phyloP scores from a whole-genome alignment of 2,329 filamentous ascomycete species.

The Zasmidium citrigriseum region DNA sequence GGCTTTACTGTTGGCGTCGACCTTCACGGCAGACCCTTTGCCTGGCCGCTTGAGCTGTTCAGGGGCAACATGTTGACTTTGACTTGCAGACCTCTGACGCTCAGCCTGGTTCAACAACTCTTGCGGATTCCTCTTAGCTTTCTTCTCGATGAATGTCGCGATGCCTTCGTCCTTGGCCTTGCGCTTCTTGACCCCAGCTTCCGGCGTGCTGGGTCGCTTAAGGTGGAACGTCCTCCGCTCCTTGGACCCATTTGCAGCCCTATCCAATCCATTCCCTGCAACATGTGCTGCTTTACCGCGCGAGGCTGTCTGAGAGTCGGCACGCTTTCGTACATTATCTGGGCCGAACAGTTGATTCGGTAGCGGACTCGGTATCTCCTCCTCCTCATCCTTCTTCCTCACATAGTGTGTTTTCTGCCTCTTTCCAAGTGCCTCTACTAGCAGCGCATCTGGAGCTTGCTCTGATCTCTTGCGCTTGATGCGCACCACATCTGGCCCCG shows the following conservation, averaged over 20 bases:
- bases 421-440: conserved; percentile 30
- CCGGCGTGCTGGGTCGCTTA: conserved; percentile 19
- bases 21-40: conserved; percentile 21
- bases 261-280: conserved; percentile 17
- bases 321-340: conserved; percentile 6
- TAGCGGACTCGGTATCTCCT: not conserved
- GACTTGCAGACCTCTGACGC: conserved; percentile 8
- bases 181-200: conserved; percentile 13
- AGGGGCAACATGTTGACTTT: not conserved
- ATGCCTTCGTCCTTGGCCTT: conserved; percentile 24
- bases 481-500: conserved; percentile 27
- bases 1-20: not conserved
- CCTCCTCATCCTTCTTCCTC: conserved; percentile 15
- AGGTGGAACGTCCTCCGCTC: conserved; percentile 26
- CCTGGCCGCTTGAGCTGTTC: conserved; percentile 26
- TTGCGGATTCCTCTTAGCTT: conserved; percentile 15
- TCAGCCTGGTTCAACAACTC: conserved; percentile 10
- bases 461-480: conserved; percentile 33
- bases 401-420: conserved; percentile 24
- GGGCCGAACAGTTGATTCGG: conserved; percentile 13
- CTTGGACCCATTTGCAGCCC: conserved; percentile 6
- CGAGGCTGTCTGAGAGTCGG: not conserved
- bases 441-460: conserved; percentile 27
- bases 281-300: conserved; percentile 10
- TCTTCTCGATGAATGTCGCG: conserved; percentile 31